Evolutionary conservation across 2,329 filamentous ascomycete species (phyloP).

Genomic region (Monilinia fructigena): DNA sequence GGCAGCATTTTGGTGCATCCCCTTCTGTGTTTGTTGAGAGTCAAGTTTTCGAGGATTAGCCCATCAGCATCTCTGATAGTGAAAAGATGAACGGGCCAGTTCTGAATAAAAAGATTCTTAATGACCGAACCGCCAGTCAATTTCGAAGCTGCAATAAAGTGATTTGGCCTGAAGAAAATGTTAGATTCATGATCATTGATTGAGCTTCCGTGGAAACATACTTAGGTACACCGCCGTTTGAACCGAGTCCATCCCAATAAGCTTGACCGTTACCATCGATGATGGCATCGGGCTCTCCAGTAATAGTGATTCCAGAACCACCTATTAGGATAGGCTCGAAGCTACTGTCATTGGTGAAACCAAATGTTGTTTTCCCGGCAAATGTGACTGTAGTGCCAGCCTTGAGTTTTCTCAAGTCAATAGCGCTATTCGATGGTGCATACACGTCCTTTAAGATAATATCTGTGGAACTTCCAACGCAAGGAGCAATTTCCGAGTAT

Average conservation of each 20-base stretch:
- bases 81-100: constrained; percentile 55
- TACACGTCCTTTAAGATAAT: constrained; percentile 55
- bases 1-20: constrained; percentile 43
- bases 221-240: constrained; percentile 50
- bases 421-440: constrained; percentile 56
- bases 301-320: constrained; percentile 56
- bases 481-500: constrained; percentile 48
- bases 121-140: constrained; percentile 51
- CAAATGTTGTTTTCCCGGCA: constrained; percentile 54
- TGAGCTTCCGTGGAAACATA: constrained; percentile 20
- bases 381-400: constrained; percentile 58
- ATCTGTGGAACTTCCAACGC: constrained; percentile 52
- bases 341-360: constrained; percentile 32
- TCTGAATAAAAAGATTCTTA: constrained; percentile 50
- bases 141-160: constrained; percentile 52
- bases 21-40: constrained; percentile 59
- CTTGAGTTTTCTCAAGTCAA: constrained; percentile 55
- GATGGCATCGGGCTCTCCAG: constrained; percentile 50
- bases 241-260: constrained; percentile 63
- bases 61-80: constrained; percentile 45
- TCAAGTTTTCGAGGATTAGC: constrained; percentile 50
- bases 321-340: constrained; percentile 46
- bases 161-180: constrained; percentile 56
- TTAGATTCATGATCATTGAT: not conserved
- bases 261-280: constrained; percentile 52